A percentile compares a stretch with the other conserved stretches of the same genome.
phyloP scores from a whole-genome alignment of 768 basidiomycete genomes.

The Sistotremastrum suecicum region DNA sequence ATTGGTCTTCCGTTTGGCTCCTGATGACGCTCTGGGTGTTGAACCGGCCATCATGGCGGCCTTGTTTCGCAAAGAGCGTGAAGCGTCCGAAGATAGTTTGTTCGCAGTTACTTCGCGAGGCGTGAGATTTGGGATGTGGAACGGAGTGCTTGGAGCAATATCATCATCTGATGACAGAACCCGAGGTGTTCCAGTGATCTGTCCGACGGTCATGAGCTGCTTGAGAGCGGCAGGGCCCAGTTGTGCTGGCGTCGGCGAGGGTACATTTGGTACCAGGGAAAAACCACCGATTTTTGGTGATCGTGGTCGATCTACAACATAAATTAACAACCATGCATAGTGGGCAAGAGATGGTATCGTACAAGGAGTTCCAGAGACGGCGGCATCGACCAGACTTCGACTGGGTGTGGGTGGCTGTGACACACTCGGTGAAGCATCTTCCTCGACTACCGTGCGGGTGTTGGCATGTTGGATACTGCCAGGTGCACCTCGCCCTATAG shows the following conservation, averaged over 20 bases:
- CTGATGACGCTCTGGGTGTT: conserved; percentile 13
- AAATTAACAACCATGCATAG: neutral
- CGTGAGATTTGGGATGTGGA: conserved; percentile 66
- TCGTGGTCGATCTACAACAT: conserved; percentile 41
- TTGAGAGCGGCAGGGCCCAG: conserved; percentile 75
- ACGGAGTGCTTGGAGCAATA: conserved; percentile 45
- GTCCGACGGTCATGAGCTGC: conserved; percentile 97
- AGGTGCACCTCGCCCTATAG: conserved; percentile 21
- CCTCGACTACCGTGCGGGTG: conserved; percentile 59
- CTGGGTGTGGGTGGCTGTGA: conserved; percentile 80
- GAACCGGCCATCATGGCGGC: conserved; percentile 44
- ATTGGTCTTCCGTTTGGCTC: conserved; percentile 25
- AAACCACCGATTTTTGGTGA: conserved; percentile 44
- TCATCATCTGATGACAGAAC: conserved; percentile 57
- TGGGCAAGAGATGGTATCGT: conserved; percentile 14
- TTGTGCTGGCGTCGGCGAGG: conserved; percentile 74
- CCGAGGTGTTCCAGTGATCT: conserved; percentile 81
- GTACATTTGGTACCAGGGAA: conserved; percentile 70
- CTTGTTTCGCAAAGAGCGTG: conserved; percentile 66
- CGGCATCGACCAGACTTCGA: conserved; percentile 79
- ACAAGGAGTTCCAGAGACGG: conserved; percentile 89
- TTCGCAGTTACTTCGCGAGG: conserved; percentile 71
- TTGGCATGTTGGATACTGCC: conserved; percentile 64
- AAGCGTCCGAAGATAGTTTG: conserved; percentile 67
- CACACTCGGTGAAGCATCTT: conserved; percentile 36